Conservation (phyloP, 139 green algal genomes). For the Chlamydomonas sp. region DNA sequence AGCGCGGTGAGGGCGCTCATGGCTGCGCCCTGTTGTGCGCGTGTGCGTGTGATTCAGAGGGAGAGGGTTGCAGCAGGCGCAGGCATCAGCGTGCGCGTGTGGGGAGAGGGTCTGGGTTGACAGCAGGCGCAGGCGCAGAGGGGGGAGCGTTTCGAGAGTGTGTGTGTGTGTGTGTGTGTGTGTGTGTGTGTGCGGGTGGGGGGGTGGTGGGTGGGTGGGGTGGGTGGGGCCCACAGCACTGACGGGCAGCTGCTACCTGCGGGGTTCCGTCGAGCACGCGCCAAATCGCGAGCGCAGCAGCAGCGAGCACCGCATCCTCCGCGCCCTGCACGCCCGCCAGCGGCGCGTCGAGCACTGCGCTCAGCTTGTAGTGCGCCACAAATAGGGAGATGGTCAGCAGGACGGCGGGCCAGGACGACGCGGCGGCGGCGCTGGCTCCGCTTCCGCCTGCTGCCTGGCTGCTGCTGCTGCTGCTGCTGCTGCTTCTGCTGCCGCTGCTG, state of each 20-base stretch:
- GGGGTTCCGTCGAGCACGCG: neutral
- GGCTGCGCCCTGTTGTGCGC: slow-evolving; percentile 6
- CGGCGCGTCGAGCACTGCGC: slow-evolving; percentile 8
- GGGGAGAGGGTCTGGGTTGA: neutral
- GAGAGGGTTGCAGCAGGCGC: too few relatives aligned
- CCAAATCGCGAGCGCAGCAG: slow-evolving; percentile 3
- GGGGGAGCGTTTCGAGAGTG: neutral
- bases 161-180: too few relatives aligned
- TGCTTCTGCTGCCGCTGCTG: neutral
- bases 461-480: neutral
- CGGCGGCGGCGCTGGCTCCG: too few relatives aligned
- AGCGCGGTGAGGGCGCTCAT: slow-evolving; percentile 24
- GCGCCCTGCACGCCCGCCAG: neutral
- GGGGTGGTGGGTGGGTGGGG: too few relatives aligned
- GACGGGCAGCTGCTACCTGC: too few relatives aligned
- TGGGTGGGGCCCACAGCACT: too few relatives aligned
- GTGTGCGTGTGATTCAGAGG: too few relatives aligned
- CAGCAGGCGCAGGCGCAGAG: slow-evolving; percentile 8
- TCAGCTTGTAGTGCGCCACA: slow-evolving; percentile 22
- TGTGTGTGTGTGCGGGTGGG: too few relatives aligned
- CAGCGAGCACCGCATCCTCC: slow-evolving; percentile 1
- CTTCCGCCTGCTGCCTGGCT: neutral
- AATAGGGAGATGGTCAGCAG: slow-evolving; percentile 24
- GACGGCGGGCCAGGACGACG: slow-evolving; percentile 13
- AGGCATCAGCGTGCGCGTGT: slow-evolving; percentile 16